Evolutionary conservation across 352 stramenopile species (phyloP), one percentile per base, ranked within the genome.

Genomic region (Nothophytophthora sp.): DNA sequence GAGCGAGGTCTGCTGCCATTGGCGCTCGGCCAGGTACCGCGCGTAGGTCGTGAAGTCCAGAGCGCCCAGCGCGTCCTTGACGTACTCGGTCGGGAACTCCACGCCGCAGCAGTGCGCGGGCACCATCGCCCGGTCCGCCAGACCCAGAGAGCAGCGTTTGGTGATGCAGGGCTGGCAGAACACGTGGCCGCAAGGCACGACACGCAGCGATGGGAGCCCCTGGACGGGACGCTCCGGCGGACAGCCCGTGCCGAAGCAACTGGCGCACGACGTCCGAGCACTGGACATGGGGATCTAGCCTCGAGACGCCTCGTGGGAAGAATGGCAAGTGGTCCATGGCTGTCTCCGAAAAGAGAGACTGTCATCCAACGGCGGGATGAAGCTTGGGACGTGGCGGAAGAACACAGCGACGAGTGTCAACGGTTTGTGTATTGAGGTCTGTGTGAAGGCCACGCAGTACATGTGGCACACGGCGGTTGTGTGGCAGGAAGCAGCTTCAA

Each of bases 21-120:
- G 36, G 25, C 71, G 70, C 41, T 87, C 76, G 2, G 46, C 35
- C 16, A 90, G 23, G 39, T 84, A 88, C 3, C 60, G 63, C 27
- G 51, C 22, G 46, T 76, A 76, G 1, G 23, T 58, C n/a, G 15
- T 3, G 40, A 64, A 65, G 2, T 16, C 27, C 4, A n/a, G 20
- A 5, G 12, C 15, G 6, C 36, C 42, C 7, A 79, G 27, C 16
- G 63, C 59, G 18, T 53, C 16, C 40, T 58, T 32, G 13, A 72
- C 50, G 24, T 62, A 63, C 37, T 74, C 81, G 20, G 47, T 64
- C 0, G 77, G 81, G 34, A 86, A 81, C 23, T 91, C 76, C 22
- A 71, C 49, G 7, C 69, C 67, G 45, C 77, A 91, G 62, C 76
- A 91, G 27, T 81, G 77, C 25, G 70, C 64, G 27, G 76, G 81